Base-by-base conservation (phyloP, 1,139 yeast genomes). In the Barnettozyma hawaiiensis region DNA sequence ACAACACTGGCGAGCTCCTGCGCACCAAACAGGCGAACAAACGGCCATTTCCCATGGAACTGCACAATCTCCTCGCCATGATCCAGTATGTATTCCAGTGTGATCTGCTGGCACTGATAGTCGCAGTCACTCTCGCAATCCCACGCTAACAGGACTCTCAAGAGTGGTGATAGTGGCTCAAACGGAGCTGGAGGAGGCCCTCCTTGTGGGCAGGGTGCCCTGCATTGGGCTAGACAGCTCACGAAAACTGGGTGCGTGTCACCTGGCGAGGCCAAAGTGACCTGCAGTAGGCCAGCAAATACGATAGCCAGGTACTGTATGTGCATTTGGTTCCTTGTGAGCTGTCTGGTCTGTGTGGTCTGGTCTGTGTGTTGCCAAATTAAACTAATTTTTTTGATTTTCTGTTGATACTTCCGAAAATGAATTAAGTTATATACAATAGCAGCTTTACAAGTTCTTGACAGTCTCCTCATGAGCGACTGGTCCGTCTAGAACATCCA, bases 11-110 rank as follows among this genome's bases (percentile, higher is more conserved):
- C 83, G 0, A 89, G 66, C 59, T 92, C 98, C 60, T 92, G 98
- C 24, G 85, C 69, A 0, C 95, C 95, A 16, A 71, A 64, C 1
- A 84, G 58, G 43, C 98, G 71, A 34, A 68, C 52, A 57, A 92
- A 92, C 2, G 97, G 97, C 98, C 98, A 92, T 64, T 92, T 92
- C 0, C 98, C 98, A 61, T 92, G 97, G 64, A 87, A 92, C 59
- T 92, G 98, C 38, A 73, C 73, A 2, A 86, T 66, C 43, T 77
- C 79, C 42, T 75, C 71, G 8, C 70, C 69, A 3, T 64, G 53
- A 0, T 48, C 51, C 16, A 68, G 66, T 19, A 96, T 34, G 68
- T 37, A 71, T 66, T 2, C 57, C 54, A 0, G 96, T 89, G 36
- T 69, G 14, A 76, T 61, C 46, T 85, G 77, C 61, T 92, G 97